Base-by-base conservation (phyloP, 345 rosid genomes). In the Psidium guajava region DNA sequence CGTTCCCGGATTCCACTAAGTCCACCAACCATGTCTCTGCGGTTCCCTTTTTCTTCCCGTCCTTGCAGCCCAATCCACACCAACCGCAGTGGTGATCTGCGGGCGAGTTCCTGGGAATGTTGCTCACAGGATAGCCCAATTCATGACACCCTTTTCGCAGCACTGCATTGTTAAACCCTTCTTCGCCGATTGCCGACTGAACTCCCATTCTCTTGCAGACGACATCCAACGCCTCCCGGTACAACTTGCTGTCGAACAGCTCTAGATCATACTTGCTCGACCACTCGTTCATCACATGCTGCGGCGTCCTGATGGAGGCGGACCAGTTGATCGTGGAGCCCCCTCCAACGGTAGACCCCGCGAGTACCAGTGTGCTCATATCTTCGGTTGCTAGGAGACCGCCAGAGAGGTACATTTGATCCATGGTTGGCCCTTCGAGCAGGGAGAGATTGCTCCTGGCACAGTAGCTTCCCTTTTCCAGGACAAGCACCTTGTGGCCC, bases 301-400 rank as follows among this genome's bases (percentile, higher is more conserved):
- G 88, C 0, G 99, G 99, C 80, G 98, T 94, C 83, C 84, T 90
- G 11, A 96, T 85, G 2, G 97, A 95, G 58, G 98, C 98, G 1
- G 98, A 95, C 98, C 99, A 96, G 85, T 96, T 96, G 84, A 96
- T 86, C 0, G 99, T 86, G 0, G 98, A 96, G 16, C 97, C 99
- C 7, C 99, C 99, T 82, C 98, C 98, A 21, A 96, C 97, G 0
- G 98, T 95, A 0, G 98, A 93, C 10, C 99, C 98, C 0, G 96
- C 98, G 18, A 96, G 95, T 8, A 96, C 11, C 53, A 91, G 84
- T 11, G 89, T 83, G 24, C 92, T 90, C 92, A 86, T 90, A 81
- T 95, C 95, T 27, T 93, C 90, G 0, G 96, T 96, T 1, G 93
- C 93, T 47, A 93, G 8, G 84, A 93, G 22, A 57, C 98, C 99